Evolutionary conservation across 163 green algal species (phyloP).

Genomic region (Scenedesmus sp.): DNA sequence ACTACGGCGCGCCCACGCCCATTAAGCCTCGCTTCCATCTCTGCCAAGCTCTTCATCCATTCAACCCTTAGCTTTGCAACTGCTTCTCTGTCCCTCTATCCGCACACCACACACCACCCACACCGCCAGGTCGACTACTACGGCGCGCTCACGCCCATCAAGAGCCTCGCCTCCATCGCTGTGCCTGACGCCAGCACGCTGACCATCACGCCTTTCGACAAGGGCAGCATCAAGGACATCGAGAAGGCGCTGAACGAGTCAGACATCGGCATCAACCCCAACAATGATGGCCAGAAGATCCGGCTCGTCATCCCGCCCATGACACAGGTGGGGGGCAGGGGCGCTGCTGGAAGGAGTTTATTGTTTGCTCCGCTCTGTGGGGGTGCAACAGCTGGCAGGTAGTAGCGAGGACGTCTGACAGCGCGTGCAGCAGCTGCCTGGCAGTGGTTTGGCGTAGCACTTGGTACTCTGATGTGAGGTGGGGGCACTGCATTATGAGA

Average conservation of each 20-base stretch:
- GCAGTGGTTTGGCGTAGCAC: too few relatives aligned
- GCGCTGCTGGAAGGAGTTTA: neutral
- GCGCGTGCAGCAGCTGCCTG: too few relatives aligned
- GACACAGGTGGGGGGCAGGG: constrained; percentile 72
- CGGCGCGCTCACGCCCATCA: constrained; percentile 85
- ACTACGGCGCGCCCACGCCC: constrained; percentile 89
- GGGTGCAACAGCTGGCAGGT: too few relatives aligned
- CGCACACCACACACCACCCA: neutral
- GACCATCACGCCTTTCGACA: constrained; percentile 91
- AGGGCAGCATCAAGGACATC: constrained; percentile 79
- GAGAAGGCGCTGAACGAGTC: constrained; percentile 90
- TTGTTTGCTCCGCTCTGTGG: too few relatives aligned
- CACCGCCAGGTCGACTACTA: constrained; percentile 94
- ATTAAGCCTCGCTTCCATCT: constrained; percentile 91
- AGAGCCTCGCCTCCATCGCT: constrained; percentile 85
- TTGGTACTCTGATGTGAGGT: too few relatives aligned
- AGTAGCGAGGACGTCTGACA: too few relatives aligned
- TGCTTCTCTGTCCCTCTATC: neutral
- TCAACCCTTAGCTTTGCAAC: too few relatives aligned
- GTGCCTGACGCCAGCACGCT: constrained; percentile 90
- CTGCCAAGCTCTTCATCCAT: constrained; percentile 22
- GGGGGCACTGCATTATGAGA: too few relatives aligned
- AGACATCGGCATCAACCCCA: constrained; percentile 95
- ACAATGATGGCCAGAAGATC: constrained; percentile 97
- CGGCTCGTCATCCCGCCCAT: constrained; percentile 92